Percentiles rank a stretch among this genome's conserved stretches.
Evolutionary conservation across 257 asterid genomes (phyloP).

Genomic region (Nyctanthes arbortristis): DNA sequence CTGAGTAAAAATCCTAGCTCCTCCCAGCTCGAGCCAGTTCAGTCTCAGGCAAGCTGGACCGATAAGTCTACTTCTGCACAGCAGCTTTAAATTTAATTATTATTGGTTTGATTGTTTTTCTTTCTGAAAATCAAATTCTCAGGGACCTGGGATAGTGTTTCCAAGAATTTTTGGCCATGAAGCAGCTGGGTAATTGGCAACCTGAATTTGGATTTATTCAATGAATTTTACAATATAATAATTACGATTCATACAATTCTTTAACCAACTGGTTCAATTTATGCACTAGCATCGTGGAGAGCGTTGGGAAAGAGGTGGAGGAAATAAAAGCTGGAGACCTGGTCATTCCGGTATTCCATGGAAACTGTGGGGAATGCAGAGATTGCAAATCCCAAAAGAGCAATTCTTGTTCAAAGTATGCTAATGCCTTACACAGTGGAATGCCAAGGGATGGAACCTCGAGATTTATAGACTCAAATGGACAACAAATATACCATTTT

Average conservation of each 20-base stretch:
- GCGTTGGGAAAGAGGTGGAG: conserved; percentile 47
- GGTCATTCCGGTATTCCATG: conserved; percentile 39
- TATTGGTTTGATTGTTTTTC: not conserved
- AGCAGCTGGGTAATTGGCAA: conserved; percentile 40
- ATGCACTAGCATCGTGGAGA: conserved; percentile 39
- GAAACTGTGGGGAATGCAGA: conserved; percentile 44
- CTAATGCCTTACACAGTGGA: conserved; percentile 18
- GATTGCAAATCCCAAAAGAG: conserved; percentile 35
- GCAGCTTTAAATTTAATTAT: too few species aligned
- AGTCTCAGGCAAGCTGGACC: too few species aligned
- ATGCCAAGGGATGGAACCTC: conserved; percentile 47
- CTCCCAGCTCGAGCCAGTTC: too few species aligned
- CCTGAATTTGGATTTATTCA: not conserved
- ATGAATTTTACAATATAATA: not conserved
- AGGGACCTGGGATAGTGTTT: conserved; percentile 34
- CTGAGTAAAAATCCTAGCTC: too few species aligned
- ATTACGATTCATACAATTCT: not conserved
- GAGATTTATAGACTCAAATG: conserved; percentile 34
- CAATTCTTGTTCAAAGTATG: conserved; percentile 38
- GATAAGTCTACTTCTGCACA: too few species aligned
- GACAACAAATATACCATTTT: conserved; percentile 34
- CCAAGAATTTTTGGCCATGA: conserved; percentile 53
- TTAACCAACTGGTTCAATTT: not conserved
- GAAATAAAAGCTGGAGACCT: conserved; percentile 41
- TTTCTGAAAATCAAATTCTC: not conserved